A percentile compares a stretch with the other conserved stretches of the same genome.
Conservation (phyloP, 768 basidiomycete genomes). For the Trametes elegans region DNA sequence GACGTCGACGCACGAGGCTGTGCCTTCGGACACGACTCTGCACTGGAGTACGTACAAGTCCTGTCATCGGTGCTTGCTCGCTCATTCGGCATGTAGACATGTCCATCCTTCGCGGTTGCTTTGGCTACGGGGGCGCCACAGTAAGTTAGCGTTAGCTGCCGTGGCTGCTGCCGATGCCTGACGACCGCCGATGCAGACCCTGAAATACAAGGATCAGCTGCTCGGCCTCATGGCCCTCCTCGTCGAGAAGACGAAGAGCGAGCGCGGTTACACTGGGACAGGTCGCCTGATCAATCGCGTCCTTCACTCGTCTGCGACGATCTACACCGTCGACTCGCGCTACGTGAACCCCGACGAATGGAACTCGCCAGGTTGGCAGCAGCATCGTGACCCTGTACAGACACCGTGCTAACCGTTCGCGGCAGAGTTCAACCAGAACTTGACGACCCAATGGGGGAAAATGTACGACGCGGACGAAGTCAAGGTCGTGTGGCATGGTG, state of each 20-base stretch:
- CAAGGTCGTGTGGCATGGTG: slow-evolving; percentile 86
- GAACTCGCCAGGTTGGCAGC: slow-evolving; percentile 66
- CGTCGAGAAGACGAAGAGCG: slow-evolving; percentile 78
- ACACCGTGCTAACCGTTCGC: neutral
- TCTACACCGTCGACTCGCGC: slow-evolving; percentile 75
- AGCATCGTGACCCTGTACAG: no score
- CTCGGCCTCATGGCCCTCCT: slow-evolving; percentile 62
- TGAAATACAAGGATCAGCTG: slow-evolving; percentile 67
- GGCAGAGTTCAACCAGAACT: slow-evolving; percentile 60
- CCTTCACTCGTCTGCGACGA: slow-evolving; percentile 68
- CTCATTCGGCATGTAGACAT: slow-evolving; percentile 50
- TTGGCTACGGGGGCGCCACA: slow-evolving; percentile 67
- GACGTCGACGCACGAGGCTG: slow-evolving; percentile 68
- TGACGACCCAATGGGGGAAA: slow-evolving; percentile 76
- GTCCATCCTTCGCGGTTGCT: slow-evolving; percentile 76
- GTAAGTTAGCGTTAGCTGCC: slow-evolving; percentile 38
- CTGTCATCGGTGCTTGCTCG: neutral
- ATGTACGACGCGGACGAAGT: slow-evolving; percentile 78
- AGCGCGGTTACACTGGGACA: slow-evolving; percentile 82
- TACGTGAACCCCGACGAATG: slow-evolving; percentile 85
- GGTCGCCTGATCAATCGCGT: slow-evolving; percentile 76
- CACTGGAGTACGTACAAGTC: slow-evolving; percentile 80
- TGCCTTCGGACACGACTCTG: slow-evolving; percentile 83
- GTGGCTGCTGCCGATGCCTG: neutral
- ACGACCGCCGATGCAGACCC: slow-evolving; percentile 44